phyloP scores from a whole-genome alignment of 495 filamentous ascomycete species.

The Pyrenula massariospora region DNA sequence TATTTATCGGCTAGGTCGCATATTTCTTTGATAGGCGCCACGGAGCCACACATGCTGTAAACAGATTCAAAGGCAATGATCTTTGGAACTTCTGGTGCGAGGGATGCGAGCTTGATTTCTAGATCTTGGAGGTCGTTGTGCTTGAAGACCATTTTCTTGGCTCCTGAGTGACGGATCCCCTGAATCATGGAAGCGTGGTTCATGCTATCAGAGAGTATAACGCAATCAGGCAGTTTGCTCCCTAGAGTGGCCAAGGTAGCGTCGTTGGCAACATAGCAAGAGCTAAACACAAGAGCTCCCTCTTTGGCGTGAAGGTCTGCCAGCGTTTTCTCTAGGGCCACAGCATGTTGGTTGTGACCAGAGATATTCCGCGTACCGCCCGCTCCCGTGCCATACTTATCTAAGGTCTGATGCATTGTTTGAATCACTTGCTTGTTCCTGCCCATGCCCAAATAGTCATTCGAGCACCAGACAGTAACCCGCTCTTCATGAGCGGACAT shows the following conservation, averaged over 20 bases:
- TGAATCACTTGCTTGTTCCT: constrained; percentile 78
- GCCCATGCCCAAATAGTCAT: constrained; percentile 98
- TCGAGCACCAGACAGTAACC: constrained; percentile 99
- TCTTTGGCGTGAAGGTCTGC: constrained; percentile 90
- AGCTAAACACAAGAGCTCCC: constrained; percentile 84
- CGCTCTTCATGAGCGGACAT: constrained; percentile 71
- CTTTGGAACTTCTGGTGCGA: constrained; percentile 77
- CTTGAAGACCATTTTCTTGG: constrained; percentile 96
- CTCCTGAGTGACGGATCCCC: constrained; percentile 92
- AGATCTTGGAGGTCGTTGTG: constrained; percentile 90
- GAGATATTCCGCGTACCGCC: constrained; percentile 97
- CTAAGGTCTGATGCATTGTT: constrained; percentile 87
- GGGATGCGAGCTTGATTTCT: constrained; percentile 77
- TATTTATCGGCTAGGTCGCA: constrained; percentile 96
- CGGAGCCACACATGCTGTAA: constrained; percentile 97
- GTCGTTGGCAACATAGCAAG: constrained; percentile 97
- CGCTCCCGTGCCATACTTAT: constrained; percentile 89
- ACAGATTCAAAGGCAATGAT: constrained; percentile 98
- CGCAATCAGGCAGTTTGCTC: constrained; percentile 90
- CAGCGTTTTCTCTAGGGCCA: constrained; percentile 69
- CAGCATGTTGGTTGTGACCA: constrained; percentile 90
- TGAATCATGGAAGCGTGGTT: constrained; percentile 99
- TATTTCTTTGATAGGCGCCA: constrained; percentile 90
- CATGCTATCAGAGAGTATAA: constrained; percentile 86
- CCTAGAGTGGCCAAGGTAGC: constrained; percentile 92